These are phyloP conservation scores for Santalum album DNA, from an alignment of 164 flowering plant genomes.

Conservation along the genomic window DNA sequence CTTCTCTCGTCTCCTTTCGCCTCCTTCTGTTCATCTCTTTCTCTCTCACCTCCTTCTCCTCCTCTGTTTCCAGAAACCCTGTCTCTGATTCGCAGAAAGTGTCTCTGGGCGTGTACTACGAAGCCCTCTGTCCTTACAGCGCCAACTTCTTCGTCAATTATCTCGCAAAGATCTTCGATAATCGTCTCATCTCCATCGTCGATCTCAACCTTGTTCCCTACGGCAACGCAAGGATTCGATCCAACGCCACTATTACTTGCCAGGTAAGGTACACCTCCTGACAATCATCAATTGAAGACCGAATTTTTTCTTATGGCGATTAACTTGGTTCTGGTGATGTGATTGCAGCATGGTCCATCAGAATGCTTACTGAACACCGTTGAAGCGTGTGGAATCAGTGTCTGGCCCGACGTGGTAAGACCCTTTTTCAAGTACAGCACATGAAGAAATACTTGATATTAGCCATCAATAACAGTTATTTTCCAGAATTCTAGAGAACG, in stretches of 20 bases:
- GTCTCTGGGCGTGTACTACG: slow-evolving; percentile 35
- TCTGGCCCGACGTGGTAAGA: slow-evolving; percentile 73
- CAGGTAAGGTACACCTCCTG: too few relatives aligned
- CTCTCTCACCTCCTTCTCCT: neutral
- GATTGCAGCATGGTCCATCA: slow-evolving; percentile 64
- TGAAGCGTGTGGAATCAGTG: slow-evolving; percentile 78
- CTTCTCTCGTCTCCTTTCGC: neutral
- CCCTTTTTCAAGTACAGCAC: too few relatives aligned
- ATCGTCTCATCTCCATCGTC: slow-evolving; percentile 35
- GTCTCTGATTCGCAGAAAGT: slow-evolving; percentile 21
- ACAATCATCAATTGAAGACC: too few relatives aligned
- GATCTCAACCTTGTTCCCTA: slow-evolving; percentile 42
- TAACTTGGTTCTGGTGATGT: slow-evolving; percentile 8
- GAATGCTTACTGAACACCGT: slow-evolving; percentile 80
- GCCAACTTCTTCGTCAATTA: slow-evolving; percentile 38
- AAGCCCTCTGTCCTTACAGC: slow-evolving; percentile 51
- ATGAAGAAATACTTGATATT: too few relatives aligned
- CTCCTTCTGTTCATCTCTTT: slow-evolving; percentile 5
- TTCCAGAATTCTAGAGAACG: too few relatives aligned
- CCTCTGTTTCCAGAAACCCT: slow-evolving; percentile 1
- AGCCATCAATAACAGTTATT: too few relatives aligned
- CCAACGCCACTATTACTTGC: slow-evolving; percentile 31
- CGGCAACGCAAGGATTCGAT: slow-evolving; percentile 37
- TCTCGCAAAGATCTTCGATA: slow-evolving; percentile 26
- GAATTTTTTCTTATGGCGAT: too few relatives aligned